A percentile compares a stretch with the other conserved stretches of the same genome.
Evolutionary conservation across 2,329 filamentous ascomycete species (phyloP).

Genomic region (Cytospora chrysosperma): DNA sequence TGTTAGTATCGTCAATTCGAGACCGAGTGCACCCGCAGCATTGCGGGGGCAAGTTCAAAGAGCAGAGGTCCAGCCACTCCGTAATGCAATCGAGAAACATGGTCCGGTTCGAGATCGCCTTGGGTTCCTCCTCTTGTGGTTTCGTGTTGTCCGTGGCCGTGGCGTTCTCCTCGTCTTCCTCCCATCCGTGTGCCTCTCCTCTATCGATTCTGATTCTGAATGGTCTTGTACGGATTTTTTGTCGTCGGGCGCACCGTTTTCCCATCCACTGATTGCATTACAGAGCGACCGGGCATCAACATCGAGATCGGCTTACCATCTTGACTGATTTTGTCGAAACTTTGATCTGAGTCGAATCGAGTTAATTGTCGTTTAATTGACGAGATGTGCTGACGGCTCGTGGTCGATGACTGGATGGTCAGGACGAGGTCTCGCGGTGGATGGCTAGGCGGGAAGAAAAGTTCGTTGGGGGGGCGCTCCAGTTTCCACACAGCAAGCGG

Average conservation of each 20-base stretch:
- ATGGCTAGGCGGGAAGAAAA: constrained; percentile 40
- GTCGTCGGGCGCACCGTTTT: constrained; percentile 14
- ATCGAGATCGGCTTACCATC: constrained; percentile 57
- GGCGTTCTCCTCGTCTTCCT: neutral
- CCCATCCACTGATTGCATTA: constrained; percentile 14
- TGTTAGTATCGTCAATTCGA: constrained; percentile 45
- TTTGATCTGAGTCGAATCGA: constrained; percentile 40
- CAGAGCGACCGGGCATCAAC: constrained; percentile 6
- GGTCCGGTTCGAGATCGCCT: neutral
- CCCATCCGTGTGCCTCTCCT: neutral
- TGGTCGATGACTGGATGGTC: constrained; percentile 23
- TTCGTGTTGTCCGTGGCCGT: constrained; percentile 22
- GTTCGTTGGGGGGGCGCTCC: constrained; percentile 33
- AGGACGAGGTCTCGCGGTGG: constrained; percentile 24
- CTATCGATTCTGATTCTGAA: neutral
- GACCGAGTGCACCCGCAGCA: neutral
- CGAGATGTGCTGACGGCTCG: constrained; percentile 48
- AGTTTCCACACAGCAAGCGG: constrained; percentile 9
- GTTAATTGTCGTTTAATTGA: constrained; percentile 47
- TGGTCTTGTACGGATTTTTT: constrained; percentile 6
- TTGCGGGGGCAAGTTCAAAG: constrained; percentile 4
- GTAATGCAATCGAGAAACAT: neutral
- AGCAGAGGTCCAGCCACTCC: constrained; percentile 1
- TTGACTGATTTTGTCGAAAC: constrained; percentile 56
- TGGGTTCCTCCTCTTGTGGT: neutral